Evolutionary conservation across 2,329 filamentous ascomycete species (phyloP).

Genomic region (Trichothecium sympodiale): DNA sequence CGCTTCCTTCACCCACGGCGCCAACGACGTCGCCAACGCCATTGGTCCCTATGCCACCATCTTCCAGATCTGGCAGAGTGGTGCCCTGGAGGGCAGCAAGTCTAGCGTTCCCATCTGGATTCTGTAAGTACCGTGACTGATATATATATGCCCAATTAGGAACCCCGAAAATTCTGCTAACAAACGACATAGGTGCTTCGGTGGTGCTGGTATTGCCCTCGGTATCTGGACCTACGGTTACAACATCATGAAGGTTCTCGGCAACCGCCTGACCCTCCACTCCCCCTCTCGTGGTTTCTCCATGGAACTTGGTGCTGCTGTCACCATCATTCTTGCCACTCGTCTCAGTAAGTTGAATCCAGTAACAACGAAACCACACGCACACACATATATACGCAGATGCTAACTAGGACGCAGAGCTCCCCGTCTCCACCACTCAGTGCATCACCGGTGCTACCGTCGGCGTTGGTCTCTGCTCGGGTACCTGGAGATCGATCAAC

Average conservation of each 20-base stretch:
- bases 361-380: not conserved
- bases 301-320: conserved; percentile 49
- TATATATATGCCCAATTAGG: no score
- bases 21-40: conserved; percentile 55
- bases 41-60: conserved; percentile 53
- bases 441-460: conserved; percentile 53
- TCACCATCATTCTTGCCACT: conserved; percentile 54
- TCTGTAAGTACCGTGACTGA: conserved; percentile 21
- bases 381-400: no score
- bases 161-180: no score
- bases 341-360: conserved; percentile 31
- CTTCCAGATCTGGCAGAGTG: conserved; percentile 46
- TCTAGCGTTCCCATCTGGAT: conserved; percentile 48
- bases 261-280: conserved; percentile 52
- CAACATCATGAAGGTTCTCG: conserved; percentile 53
- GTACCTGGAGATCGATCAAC: conserved; percentile 47
- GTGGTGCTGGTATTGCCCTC: conserved; percentile 38
- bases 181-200: conserved; percentile 21
- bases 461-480: conserved; percentile 50
- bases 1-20: conserved; percentile 54
- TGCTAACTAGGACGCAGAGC: conserved; percentile 19
- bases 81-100: conserved; percentile 28
- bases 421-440: conserved; percentile 55
- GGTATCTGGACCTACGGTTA: conserved; percentile 52
- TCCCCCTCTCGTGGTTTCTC: conserved; percentile 48